Evolutionary conservation across 1,284 basidiomycete species (phyloP).

Genomic region (Ustilago nuda): DNA sequence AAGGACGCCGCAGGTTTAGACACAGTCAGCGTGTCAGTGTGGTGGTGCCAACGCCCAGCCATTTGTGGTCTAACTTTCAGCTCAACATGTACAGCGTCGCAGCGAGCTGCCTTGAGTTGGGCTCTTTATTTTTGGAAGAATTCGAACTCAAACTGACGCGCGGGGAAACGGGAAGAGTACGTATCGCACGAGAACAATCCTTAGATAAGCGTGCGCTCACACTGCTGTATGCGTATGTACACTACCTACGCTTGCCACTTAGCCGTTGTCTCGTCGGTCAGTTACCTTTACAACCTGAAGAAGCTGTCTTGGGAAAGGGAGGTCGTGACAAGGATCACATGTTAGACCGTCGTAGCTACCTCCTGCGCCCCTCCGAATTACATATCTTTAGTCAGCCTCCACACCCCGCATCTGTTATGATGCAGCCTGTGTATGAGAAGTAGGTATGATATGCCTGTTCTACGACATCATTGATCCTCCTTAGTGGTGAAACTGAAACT

Average conservation of each 20-base stretch:
- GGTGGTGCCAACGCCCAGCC: not conserved
- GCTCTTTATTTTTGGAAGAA: slow-evolving; percentile 19
- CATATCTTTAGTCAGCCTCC: slow-evolving; percentile 13
- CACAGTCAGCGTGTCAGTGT: not conserved
- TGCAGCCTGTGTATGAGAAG: slow-evolving; percentile 5
- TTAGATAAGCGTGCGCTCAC: slow-evolving; percentile 4
- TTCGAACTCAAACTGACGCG: not conserved
- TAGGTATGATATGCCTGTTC: not conserved
- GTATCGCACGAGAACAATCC: slow-evolving; percentile 3
- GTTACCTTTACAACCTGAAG: no score
- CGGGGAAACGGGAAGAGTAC: not conserved
- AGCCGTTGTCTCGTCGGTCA: not conserved
- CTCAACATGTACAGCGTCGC: not conserved
- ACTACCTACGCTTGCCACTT: not conserved
- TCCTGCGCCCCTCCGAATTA: not conserved
- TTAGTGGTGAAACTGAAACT: not conserved
- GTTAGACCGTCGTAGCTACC: no score
- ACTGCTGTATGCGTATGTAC: not conserved
- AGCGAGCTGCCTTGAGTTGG: slow-evolving; percentile 3
- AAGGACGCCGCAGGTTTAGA: slow-evolving; percentile 6
- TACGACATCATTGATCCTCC: not conserved
- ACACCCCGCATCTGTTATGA: not conserved
- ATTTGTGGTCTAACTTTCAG: slow-evolving; percentile 17
- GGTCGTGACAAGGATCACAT: no score
- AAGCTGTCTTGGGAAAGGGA: no score